These are phyloP conservation scores for Aspergillus sp. DNA, from an alignment of 2,329 filamentous ascomycete genomes.

Conservation along the genomic window DNA sequence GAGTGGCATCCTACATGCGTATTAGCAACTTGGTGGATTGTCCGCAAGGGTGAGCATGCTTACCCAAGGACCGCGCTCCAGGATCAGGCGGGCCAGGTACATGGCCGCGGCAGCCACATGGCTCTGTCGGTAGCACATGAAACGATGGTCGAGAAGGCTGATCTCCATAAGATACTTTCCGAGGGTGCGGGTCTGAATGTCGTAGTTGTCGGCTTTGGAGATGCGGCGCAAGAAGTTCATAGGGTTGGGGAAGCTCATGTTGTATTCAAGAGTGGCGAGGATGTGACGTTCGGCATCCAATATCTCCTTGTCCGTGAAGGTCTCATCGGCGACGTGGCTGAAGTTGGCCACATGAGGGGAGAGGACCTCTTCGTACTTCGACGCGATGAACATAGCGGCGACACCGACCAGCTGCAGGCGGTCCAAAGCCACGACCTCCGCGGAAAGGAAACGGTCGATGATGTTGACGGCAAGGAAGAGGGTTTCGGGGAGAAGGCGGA, in stretches of 20 bases:
- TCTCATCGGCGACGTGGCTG: constrained; percentile 93
- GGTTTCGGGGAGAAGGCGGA: constrained; percentile 92
- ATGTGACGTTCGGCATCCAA: constrained; percentile 96
- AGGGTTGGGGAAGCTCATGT: constrained; percentile 96
- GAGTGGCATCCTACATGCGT: constrained; percentile 66
- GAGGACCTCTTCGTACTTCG: constrained; percentile 97
- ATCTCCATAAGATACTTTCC: constrained; percentile 99
- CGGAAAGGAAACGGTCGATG: constrained; percentile 94
- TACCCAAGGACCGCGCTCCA: constrained; percentile 90
- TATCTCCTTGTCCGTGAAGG: constrained; percentile 92
- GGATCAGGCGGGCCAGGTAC: constrained; percentile 87
- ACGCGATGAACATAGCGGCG: constrained; percentile 98
- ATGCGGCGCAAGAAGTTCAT: constrained; percentile 99
- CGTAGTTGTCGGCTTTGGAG: constrained; percentile 98
- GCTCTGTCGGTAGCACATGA: constrained; percentile 85
- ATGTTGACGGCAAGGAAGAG: constrained; percentile 97
- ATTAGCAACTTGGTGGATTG: constrained; percentile 14
- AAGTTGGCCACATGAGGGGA: constrained; percentile 97
- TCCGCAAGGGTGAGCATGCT: constrained; percentile 30
- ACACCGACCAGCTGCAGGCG: constrained; percentile 95
- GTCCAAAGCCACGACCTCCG: constrained; percentile 93
- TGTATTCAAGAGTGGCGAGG: constrained; percentile 86
- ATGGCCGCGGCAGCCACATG: constrained; percentile 89
- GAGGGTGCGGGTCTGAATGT: constrained; percentile 94
- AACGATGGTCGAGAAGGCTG: constrained; percentile 88